These are phyloP conservation scores for Mrakia blollopis DNA, from an alignment of 768 basidiomycete species.

Conservation along the genomic window DNA sequence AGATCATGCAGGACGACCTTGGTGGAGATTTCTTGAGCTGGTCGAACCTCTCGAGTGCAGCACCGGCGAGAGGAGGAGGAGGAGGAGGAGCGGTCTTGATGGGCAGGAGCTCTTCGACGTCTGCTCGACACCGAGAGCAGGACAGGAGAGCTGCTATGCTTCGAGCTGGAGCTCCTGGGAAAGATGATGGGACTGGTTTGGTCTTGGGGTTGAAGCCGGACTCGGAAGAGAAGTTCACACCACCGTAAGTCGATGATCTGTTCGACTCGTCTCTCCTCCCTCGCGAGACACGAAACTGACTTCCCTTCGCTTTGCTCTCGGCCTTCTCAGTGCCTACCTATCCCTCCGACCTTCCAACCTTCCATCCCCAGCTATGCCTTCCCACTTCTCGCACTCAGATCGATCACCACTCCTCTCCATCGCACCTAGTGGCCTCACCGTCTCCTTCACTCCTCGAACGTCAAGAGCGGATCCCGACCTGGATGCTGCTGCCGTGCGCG, in stretches of 20 bases:
- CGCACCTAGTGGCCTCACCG: neutral
- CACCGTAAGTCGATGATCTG: neutral
- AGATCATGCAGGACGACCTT: neutral
- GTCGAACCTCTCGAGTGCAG: neutral
- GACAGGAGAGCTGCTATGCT: neutral
- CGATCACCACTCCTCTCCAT: conserved; percentile 27
- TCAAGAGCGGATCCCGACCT: conserved; percentile 50
- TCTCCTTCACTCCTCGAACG: conserved; percentile 14
- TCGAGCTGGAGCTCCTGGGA: neutral
- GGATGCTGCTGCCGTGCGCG: conserved; percentile 78
- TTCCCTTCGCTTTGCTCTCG: neutral
- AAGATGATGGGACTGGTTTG: neutral
- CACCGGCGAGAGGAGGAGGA: neutral
- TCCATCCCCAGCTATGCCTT: conserved; percentile 21
- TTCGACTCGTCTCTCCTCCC: neutral
- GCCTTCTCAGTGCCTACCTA: neutral
- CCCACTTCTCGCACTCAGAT: conserved; percentile 31
- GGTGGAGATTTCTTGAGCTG: neutral
- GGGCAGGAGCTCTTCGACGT: neutral
- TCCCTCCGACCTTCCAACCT: conserved; percentile 24
- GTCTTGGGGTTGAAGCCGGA: neutral
- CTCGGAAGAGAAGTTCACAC: neutral
- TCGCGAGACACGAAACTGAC: neutral
- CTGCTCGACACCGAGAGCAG: neutral
- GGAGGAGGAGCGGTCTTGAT: neutral